These are phyloP conservation scores for Serendipita vermifera DNA, from an alignment of 768 basidiomycete genomes.

Conservation along the genomic window DNA sequence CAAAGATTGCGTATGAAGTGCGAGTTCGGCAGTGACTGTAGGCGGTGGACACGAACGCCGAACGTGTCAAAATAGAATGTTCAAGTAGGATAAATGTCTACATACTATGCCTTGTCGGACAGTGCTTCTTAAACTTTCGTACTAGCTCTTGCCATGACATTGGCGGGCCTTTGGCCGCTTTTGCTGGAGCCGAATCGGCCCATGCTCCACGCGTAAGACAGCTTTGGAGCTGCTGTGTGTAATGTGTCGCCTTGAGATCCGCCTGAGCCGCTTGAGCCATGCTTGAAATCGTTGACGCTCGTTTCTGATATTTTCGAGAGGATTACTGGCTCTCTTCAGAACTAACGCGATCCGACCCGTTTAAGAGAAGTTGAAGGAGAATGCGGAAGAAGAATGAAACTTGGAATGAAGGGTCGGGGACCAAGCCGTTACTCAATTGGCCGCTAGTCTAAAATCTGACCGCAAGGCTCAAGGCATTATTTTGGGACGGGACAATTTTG, in stretches of 20 bases:
- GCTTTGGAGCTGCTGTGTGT: conserved; percentile 61
- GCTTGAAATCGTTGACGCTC: neutral
- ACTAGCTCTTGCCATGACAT: conserved; percentile 69
- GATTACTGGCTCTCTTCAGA: no score
- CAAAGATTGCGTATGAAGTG: conserved; percentile 52
- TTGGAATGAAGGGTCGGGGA: no score
- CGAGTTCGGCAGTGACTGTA: conserved; percentile 36
- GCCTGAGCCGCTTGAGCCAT: conserved; percentile 16
- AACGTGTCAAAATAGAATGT: neutral
- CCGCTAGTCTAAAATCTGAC: no score
- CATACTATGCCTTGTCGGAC: conserved; percentile 39
- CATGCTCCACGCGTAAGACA: conserved; percentile 65
- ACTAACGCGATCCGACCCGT: no score
- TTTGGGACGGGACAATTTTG: no score
- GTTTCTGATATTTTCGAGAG: neutral
- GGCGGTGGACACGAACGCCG: neutral
- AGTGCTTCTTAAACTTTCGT: conserved; percentile 81
- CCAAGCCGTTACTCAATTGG: no score
- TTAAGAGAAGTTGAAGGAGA: no score
- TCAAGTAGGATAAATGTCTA: neutral
- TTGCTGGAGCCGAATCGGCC: conserved; percentile 49
- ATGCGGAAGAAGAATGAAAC: no score
- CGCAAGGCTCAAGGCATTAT: no score
- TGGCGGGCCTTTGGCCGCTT: conserved; percentile 35
- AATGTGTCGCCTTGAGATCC: conserved; percentile 54